A percentile compares a stretch with the other conserved stretches of the same genome.
Evolutionary conservation across 495 filamentous ascomycete species (phyloP).

Genomic region (Chaetomium cochliodes): DNA sequence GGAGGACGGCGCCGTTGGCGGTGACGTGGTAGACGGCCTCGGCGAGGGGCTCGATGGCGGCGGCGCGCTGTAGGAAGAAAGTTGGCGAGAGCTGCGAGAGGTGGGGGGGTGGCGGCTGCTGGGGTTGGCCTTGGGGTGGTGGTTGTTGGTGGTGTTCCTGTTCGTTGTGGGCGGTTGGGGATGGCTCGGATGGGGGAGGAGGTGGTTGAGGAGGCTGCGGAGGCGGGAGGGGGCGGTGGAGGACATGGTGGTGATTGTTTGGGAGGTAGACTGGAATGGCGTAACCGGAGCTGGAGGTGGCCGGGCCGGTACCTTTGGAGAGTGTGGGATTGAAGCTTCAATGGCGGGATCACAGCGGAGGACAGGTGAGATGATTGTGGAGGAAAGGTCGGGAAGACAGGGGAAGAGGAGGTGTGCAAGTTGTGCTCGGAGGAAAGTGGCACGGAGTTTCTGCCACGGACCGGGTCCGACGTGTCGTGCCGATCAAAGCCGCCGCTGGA

Average conservation of each 20-base stretch:
- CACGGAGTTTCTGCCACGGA: neutral
- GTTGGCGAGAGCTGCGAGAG: constrained; percentile 85
- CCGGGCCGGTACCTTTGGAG: neutral
- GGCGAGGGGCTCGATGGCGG: constrained; percentile 84
- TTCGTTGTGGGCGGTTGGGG: neutral
- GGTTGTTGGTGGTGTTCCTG: neutral
- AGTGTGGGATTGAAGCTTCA: neutral
- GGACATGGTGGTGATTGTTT: constrained; percentile 40
- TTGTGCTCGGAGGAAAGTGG: neutral
- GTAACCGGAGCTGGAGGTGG: neutral
- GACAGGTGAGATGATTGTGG: no score
- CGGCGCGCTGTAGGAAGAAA: constrained; percentile 83
- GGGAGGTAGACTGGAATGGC: neutral
- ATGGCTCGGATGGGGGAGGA: constrained; percentile 47
- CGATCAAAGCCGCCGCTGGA: constrained; percentile 14
- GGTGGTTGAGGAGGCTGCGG: constrained; percentile 60
- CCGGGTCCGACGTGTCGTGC: neutral
- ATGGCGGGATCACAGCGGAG: neutral
- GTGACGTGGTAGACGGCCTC: constrained; percentile 87
- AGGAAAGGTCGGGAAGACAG: neutral
- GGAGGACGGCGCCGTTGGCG: constrained; percentile 66
- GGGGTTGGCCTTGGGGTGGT: constrained; percentile 35
- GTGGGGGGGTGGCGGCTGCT: constrained; percentile 58
- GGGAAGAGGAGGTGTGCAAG: neutral
- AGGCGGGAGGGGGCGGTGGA: constrained; percentile 49